Evolutionary conservation across 768 basidiomycete species (phyloP).

Genomic region (Fibroporia radiculosa): DNA sequence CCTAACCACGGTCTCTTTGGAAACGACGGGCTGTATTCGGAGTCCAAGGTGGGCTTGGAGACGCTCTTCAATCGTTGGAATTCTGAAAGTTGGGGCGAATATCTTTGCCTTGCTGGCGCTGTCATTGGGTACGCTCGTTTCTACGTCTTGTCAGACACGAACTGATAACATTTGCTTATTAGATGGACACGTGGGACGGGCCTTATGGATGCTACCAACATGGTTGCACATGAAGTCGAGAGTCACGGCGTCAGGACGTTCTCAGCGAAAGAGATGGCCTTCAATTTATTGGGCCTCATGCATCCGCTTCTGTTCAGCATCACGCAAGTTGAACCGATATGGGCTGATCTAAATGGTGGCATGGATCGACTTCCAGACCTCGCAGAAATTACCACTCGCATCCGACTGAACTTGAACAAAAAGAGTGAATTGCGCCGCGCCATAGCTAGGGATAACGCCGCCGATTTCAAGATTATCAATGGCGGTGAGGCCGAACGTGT

Average conservation of each 20-base stretch:
- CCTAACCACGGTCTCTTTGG: slow-evolving; percentile 98
- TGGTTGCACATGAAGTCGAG: slow-evolving; percentile 91
- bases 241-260: slow-evolving; percentile 92
- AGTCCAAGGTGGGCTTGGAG: slow-evolving; percentile 97
- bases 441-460: slow-evolving; percentile 86
- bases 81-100: slow-evolving; percentile 99
- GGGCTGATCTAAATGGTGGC: slow-evolving; percentile 97
- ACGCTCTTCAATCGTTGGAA: slow-evolving; percentile 98
- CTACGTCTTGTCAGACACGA: slow-evolving; percentile 2
- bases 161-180: slow-evolving; percentile 8
- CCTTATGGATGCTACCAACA: slow-evolving; percentile 92
- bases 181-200: slow-evolving; percentile 99
- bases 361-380: slow-evolving; percentile 97
- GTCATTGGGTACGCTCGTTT: slow-evolving; percentile 77
- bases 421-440: slow-evolving; percentile 92
- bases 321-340: slow-evolving; percentile 98
- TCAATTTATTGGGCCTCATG: slow-evolving; percentile 99
- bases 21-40: slow-evolving; percentile 95
- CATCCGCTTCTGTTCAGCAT: slow-evolving; percentile 99
- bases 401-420: slow-evolving; percentile 72
- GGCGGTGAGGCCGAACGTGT: slow-evolving; percentile 90
- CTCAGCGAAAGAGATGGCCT: slow-evolving; percentile 99
- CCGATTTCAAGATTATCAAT: slow-evolving; percentile 89
- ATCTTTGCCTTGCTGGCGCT: slow-evolving; percentile 94
- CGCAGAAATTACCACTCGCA: slow-evolving; percentile 83